These are phyloP conservation scores for Ganoderma sinense DNA, from an alignment of 1,284 basidiomycete species.

Conservation along the genomic window DNA sequence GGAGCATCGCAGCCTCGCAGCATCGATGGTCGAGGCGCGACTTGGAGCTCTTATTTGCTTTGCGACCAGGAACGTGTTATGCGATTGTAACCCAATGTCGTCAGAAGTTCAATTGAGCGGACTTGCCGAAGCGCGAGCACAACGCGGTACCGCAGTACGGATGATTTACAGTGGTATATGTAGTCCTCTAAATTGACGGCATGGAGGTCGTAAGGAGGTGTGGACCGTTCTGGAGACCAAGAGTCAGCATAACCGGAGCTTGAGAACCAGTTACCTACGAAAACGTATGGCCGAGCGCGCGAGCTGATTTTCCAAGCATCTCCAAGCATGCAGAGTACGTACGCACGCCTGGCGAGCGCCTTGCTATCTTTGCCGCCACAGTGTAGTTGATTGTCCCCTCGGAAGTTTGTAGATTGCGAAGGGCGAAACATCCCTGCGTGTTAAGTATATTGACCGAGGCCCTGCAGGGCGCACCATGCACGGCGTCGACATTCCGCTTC, in stretches of 20 bases:
- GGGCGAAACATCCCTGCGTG: background rate
- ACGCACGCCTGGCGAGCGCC: too few relatives aligned
- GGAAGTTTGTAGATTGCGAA: background rate
- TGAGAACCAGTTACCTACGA: background rate
- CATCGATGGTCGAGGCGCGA: background rate
- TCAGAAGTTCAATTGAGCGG: background rate
- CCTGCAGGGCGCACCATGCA: background rate
- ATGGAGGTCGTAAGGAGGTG: too few relatives aligned
- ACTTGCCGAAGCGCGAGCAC: background rate
- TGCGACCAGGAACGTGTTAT: background rate
- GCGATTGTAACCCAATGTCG: background rate
- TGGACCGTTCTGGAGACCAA: too few relatives aligned
- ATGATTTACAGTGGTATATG: background rate
- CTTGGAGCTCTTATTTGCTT: background rate
- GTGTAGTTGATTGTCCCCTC: too few relatives aligned
- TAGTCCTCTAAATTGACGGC: background rate
- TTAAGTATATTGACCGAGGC: background rate
- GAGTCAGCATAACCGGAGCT: background rate
- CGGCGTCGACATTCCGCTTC: too few relatives aligned
- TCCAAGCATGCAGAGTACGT: too few relatives aligned
- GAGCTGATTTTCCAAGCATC: too few relatives aligned
- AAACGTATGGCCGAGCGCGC: too few relatives aligned
- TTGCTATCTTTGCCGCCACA: too few relatives aligned
- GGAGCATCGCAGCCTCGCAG: background rate
- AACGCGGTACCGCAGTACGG: background rate